Evolutionary conservation across 352 stramenopile genomes (phyloP), one percentile per base, ranked within the genome.

Genomic region (Pythium volutum): DNA sequence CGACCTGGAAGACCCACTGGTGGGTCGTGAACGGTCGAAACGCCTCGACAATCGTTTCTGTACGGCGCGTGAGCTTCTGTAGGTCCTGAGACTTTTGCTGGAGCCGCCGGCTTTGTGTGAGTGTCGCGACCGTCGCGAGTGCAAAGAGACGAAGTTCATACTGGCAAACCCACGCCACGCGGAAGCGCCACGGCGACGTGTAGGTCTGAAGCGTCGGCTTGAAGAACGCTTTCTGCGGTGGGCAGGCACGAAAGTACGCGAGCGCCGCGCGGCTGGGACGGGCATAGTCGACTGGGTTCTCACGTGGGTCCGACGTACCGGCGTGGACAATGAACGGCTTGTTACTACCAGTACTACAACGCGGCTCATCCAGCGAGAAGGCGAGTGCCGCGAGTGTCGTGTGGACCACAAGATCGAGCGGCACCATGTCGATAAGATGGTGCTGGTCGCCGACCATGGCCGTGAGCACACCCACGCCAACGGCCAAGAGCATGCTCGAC

Each of bases 21-120:
- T 86, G 88, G 55, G 88, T 70, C 2, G 86, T 91, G 33, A 95
- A 95, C 0, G 84, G 83, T 69, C 91, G 88, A 60, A 93, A 95
- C 10, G 90, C 47, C 52, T 89, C 79, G 26, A 90, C 78, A 11
- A 94, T 65, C 11, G 70, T 84, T 2, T 77, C 74, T 9, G 80
- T 79, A 9, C 79, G 75, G 71, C 72, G 84, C 9, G 81, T 90
- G 20, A 92, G 76, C 38, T 84, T 75, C 79, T 75, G 80, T 4
- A 94, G 66, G 47, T 71, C 70, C 1, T 75, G 71, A 0, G 82
- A 80, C 20, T 90, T 71, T 47, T 79, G 76, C 29, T 83, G 75
- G 59, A 89, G 76, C 12, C 67, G 59, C 6, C 67, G 46, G 55
- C 83, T 77, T 1, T 82, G 73, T 3, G 64, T 79, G 6, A 77